Percentiles rank a stretch among this genome's conserved stretches.
These are phyloP conservation scores for Luvunga scandens DNA, from an alignment of 345 rosid species.

Conservation along the genomic window DNA sequence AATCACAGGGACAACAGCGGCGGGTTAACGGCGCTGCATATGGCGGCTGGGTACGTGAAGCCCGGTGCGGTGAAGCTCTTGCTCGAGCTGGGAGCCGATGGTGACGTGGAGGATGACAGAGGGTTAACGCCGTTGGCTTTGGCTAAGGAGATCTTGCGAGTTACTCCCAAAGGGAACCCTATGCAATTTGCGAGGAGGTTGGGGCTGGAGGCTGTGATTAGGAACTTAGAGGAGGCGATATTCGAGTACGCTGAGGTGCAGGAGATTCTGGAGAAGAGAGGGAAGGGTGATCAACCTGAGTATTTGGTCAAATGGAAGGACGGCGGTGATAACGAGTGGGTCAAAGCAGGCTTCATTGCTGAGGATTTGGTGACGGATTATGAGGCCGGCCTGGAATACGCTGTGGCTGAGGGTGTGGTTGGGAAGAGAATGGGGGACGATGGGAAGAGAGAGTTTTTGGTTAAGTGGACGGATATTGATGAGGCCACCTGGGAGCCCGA, in stretches of 20 bases:
- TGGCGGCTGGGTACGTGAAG: conserved; percentile 86
- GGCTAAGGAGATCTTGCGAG: conserved; percentile 63
- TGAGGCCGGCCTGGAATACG: conserved; percentile 84
- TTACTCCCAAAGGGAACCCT: conserved; percentile 81
- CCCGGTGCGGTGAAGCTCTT: conserved; percentile 62
- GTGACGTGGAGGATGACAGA: conserved; percentile 66
- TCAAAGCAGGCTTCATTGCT: conserved; percentile 32
- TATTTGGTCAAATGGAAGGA: conserved; percentile 86
- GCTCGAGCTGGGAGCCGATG: conserved; percentile 66
- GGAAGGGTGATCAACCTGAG: conserved; percentile 67
- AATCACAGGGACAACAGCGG: conserved; percentile 64
- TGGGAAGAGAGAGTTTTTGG: conserved; percentile 60
- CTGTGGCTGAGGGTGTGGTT: conserved; percentile 67
- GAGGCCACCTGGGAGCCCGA: conserved; percentile 95
- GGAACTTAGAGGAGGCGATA: conserved; percentile 44
- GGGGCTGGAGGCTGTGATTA: conserved; percentile 70
- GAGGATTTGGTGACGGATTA: conserved; percentile 42
- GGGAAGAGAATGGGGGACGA: conserved; percentile 66
- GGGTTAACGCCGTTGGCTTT: conserved; percentile 65
- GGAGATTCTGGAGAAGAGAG: conserved; percentile 75
- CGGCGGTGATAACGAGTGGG: conserved; percentile 80
- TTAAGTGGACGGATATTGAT: conserved; percentile 73
- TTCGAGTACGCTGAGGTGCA: conserved; percentile 85
- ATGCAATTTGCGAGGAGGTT: conserved; percentile 70
- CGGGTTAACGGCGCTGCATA: conserved; percentile 80